Evolutionary conservation across 805 yeast species (phyloP).

Genomic region (Wickerhamiella dianesei): DNA sequence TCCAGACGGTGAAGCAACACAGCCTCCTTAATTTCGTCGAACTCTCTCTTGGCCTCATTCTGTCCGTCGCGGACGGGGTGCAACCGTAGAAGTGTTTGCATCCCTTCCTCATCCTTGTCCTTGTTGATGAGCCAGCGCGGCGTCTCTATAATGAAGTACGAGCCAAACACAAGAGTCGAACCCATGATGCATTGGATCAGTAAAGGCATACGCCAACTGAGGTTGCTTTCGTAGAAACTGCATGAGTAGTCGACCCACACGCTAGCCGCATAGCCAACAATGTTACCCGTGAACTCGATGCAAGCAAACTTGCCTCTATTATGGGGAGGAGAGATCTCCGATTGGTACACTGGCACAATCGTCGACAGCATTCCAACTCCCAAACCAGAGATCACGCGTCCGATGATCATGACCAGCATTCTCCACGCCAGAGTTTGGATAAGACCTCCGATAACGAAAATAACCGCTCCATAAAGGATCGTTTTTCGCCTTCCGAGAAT

Average conservation of each 20-base stretch:
- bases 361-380: slow-evolving; percentile 79
- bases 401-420: slow-evolving; percentile 48
- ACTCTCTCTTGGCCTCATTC: slow-evolving; percentile 58
- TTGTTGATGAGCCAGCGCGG: slow-evolving; percentile 84
- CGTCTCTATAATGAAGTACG: slow-evolving; percentile 68
- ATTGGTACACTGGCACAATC: slow-evolving; percentile 76
- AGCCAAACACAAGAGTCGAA: slow-evolving; percentile 50
- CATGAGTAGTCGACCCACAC: slow-evolving; percentile 81
- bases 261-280: slow-evolving; percentile 64
- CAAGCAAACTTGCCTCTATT: slow-evolving; percentile 77
- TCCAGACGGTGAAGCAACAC: slow-evolving; percentile 65
- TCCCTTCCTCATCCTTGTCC: slow-evolving; percentile 67
- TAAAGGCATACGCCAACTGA: slow-evolving; percentile 70
- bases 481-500: slow-evolving; percentile 66
- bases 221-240: slow-evolving; percentile 45
- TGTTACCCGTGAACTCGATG: slow-evolving; percentile 78
- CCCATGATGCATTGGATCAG: slow-evolving; percentile 69
- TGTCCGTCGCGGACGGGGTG: slow-evolving; percentile 50
- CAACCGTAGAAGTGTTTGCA: slow-evolving; percentile 70
- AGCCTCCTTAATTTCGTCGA: slow-evolving; percentile 65
- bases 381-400: slow-evolving; percentile 67
- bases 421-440: slow-evolving; percentile 50
- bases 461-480: slow-evolving; percentile 62
- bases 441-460: slow-evolving; percentile 67
- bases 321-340: slow-evolving; percentile 78